Evolutionary conservation across 2,329 filamentous ascomycete genomes (phyloP).

Genomic region (Alternaria arborescens): DNA sequence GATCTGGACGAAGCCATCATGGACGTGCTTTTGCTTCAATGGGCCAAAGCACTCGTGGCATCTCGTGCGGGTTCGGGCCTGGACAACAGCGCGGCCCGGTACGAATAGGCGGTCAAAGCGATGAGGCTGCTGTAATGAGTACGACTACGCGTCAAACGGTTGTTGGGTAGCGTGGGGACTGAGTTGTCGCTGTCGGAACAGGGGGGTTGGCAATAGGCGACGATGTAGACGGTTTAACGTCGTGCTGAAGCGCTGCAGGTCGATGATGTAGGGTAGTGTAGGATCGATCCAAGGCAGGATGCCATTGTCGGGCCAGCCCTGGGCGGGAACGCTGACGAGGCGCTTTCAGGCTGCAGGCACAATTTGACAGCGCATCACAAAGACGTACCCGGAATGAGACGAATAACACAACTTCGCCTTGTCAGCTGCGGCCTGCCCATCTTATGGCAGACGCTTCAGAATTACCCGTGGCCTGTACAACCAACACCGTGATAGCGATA

Average conservation of each 20-base stretch:
- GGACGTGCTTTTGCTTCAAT: conserved; percentile 28
- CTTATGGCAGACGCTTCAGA: not conserved
- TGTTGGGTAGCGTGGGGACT: conserved; percentile 30
- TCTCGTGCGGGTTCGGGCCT: conserved; percentile 37
- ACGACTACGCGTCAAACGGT: conserved; percentile 38
- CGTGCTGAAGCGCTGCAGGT: conserved; percentile 22
- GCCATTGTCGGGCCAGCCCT: not conserved
- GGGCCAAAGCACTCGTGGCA: conserved; percentile 39
- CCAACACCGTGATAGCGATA: not conserved
- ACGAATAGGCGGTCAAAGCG: conserved; percentile 38
- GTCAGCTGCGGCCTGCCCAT: conserved; percentile 10
- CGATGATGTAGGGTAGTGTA: conserved; percentile 11
- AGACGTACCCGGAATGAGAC: conserved; percentile 1
- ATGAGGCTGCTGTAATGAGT: conserved; percentile 25
- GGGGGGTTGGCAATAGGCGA: conserved; percentile 19
- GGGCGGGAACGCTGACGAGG: conserved; percentile 14
- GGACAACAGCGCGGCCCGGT: conserved; percentile 36
- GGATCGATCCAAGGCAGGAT: not conserved
- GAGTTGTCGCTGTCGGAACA: conserved; percentile 24
- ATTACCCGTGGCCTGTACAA: not conserved
- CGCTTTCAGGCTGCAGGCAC: conserved; percentile 20
- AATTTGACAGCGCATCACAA: conserved; percentile 26
- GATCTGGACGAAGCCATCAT: conserved; percentile 27
- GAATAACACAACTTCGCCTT: not conserved
- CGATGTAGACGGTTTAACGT: not conserved